Percentiles rank a stretch among this genome's conserved stretches.
Conservation (phyloP, 2,329 filamentous ascomycete species). For the Phialophora chinensis region DNA sequence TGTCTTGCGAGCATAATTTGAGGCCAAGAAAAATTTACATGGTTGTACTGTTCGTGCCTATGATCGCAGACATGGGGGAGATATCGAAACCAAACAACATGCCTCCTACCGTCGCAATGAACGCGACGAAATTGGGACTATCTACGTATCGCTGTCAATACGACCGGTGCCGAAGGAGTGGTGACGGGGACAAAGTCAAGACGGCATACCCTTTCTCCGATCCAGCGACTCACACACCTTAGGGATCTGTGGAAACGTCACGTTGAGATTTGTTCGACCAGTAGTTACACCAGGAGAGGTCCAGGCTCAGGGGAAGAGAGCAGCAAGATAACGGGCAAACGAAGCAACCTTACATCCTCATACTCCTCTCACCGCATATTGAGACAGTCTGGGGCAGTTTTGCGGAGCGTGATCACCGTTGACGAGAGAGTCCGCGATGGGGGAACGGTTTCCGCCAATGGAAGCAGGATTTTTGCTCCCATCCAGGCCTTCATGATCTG, state of each 20-base stretch:
- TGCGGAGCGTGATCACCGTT: neutral
- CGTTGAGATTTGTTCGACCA: neutral
- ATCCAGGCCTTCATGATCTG: neutral
- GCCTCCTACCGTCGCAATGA: constrained; percentile 60
- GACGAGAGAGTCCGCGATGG: neutral
- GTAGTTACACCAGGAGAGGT: neutral
- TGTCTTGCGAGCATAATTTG: too few species aligned
- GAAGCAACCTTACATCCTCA: neutral
- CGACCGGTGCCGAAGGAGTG: neutral
- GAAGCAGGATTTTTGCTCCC: neutral
- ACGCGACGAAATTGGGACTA: constrained; percentile 55
- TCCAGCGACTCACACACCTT: constrained; percentile 58
- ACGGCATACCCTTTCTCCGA: neutral
- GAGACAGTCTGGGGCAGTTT: neutral
- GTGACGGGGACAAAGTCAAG: neutral
- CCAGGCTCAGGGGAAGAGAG: neutral
- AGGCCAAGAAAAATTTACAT: too few species aligned
- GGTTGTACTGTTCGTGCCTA: constrained; percentile 57
- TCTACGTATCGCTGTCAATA: neutral
- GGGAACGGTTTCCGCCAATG: neutral
- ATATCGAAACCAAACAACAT: constrained; percentile 65
- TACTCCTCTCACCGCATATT: too few species aligned
- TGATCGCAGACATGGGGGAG: constrained; percentile 60
- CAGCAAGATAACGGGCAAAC: neutral
- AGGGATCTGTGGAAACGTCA: constrained; percentile 46